Percentiles rank a stretch among this genome's conserved stretches.
phyloP scores from a whole-genome alignment of 176 grass and related monocot genomes.

The Juncus effusus region DNA sequence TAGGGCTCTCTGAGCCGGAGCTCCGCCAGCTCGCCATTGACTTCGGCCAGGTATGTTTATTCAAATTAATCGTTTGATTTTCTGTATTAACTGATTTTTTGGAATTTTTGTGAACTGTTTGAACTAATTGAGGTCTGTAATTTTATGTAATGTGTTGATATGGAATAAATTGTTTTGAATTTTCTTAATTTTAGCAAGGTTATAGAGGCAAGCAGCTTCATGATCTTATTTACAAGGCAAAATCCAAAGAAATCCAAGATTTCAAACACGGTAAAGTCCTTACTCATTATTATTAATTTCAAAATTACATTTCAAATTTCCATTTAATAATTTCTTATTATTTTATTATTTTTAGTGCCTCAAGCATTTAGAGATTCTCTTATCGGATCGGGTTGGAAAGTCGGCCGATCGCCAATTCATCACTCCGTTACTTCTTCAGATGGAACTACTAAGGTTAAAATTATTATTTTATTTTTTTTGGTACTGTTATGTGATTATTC shows the following conservation, averaged over 20 bases:
- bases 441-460: slow-evolving; percentile 67
- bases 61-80: neutral
- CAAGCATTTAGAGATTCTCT: slow-evolving; percentile 71
- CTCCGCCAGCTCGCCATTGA: slow-evolving; percentile 77
- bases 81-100: too few relatives aligned
- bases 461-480: neutral
- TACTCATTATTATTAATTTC: slow-evolving; percentile 1
- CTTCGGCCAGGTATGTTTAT: slow-evolving; percentile 50
- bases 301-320: neutral
- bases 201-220: slow-evolving; percentile 91
- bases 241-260: slow-evolving; percentile 70
- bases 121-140: too few relatives aligned
- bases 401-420: slow-evolving; percentile 73
- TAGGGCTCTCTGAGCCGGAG: slow-evolving; percentile 75
- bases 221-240: slow-evolving; percentile 82
- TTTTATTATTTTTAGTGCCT: slow-evolving; percentile 43
- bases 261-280: slow-evolving; percentile 51
- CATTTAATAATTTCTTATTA: neutral
- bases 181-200: slow-evolving; percentile 51
- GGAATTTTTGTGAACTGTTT: too few relatives aligned
- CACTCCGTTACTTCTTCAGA: slow-evolving; percentile 61
- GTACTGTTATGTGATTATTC: neutral
- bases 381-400: slow-evolving; percentile 56
- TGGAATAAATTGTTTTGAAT: neutral
- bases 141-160: neutral